A percentile compares a stretch with the other conserved stretches of the same genome.
phyloP scores from a whole-genome alignment of 2,329 filamentous ascomycete species.

The Trichophyton rubrum region DNA sequence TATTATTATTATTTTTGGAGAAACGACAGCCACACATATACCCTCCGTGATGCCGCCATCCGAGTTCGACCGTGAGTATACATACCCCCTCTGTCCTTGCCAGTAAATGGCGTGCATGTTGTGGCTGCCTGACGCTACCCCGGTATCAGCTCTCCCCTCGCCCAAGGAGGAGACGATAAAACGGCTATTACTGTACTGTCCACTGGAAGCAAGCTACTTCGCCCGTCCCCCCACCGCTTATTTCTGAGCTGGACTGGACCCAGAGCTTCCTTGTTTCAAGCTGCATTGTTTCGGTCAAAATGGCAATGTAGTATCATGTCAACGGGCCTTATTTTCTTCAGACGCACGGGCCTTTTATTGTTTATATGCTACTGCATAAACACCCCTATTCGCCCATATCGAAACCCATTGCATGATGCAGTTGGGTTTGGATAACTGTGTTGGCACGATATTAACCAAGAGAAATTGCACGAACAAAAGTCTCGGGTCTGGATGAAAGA shows the following conservation, averaged over 20 bases:
- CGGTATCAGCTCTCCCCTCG: background rate
- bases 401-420: background rate
- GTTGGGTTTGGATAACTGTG: background rate
- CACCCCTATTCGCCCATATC: background rate
- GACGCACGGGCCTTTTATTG: background rate
- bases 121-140: background rate
- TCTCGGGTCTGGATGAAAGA: background rate
- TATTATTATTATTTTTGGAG: background rate
- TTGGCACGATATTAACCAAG: slow-evolving; percentile 1
- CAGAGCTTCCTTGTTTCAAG: background rate
- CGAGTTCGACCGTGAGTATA: slow-evolving; percentile 1
- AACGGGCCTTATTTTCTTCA: background rate
- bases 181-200: background rate
- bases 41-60: background rate
- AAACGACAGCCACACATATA: background rate
- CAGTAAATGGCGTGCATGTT: background rate
- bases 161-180: background rate
- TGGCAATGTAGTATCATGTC: background rate
- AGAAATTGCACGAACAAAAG: background rate
- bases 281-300: background rate
- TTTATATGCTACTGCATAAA: background rate
- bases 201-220: background rate
- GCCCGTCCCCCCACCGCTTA: background rate
- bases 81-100: too few relatives aligned
- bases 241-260: background rate